phyloP scores from a whole-genome alignment of 352 stramenopile genomes.

The Phytophthora citricola region DNA sequence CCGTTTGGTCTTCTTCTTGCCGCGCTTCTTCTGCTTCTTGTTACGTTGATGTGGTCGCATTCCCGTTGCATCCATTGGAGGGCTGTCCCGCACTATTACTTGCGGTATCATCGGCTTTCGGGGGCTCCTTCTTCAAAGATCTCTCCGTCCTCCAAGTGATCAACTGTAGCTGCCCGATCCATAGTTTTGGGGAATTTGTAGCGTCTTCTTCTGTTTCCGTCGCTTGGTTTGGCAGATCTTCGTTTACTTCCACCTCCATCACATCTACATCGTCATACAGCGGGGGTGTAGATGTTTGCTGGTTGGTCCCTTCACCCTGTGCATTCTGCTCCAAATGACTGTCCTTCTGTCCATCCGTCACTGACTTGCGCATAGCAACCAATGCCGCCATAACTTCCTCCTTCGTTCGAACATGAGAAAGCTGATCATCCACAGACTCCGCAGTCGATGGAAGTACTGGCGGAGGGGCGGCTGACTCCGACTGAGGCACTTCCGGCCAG shows the following conservation, averaged over 20 bases:
- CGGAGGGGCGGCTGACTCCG: too few species aligned
- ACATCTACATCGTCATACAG: slow-evolving; percentile 20
- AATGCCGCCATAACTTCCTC: slow-evolving; percentile 18
- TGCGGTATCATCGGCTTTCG: slow-evolving; percentile 48
- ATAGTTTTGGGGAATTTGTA: background rate
- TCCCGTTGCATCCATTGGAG: slow-evolving; percentile 2
- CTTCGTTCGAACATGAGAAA: slow-evolving; percentile 9
- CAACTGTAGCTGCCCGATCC: slow-evolving; percentile 20
- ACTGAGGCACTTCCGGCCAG: slow-evolving; percentile 39
- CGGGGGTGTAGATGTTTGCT: slow-evolving; percentile 1
- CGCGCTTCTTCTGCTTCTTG: slow-evolving; percentile 81
- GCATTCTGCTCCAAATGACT: background rate
- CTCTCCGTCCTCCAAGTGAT: slow-evolving; percentile 74
- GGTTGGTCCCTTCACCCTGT: slow-evolving; percentile 5
- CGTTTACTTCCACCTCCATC: slow-evolving; percentile 50
- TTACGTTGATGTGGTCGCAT: slow-evolving; percentile 21
- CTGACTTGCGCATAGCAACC: slow-evolving; percentile 14
- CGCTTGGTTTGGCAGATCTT: slow-evolving; percentile 39
- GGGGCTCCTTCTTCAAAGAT: slow-evolving; percentile 70
- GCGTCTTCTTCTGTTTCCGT: background rate
- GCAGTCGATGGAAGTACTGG: background rate
- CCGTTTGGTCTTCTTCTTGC: slow-evolving; percentile 80
- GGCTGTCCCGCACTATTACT: slow-evolving; percentile 42
- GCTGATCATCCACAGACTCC: background rate
- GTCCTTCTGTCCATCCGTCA: slow-evolving; percentile 2